Evolutionary conservation across 257 asterid species (phyloP).

Genomic region (Gardenia jasminoides): DNA sequence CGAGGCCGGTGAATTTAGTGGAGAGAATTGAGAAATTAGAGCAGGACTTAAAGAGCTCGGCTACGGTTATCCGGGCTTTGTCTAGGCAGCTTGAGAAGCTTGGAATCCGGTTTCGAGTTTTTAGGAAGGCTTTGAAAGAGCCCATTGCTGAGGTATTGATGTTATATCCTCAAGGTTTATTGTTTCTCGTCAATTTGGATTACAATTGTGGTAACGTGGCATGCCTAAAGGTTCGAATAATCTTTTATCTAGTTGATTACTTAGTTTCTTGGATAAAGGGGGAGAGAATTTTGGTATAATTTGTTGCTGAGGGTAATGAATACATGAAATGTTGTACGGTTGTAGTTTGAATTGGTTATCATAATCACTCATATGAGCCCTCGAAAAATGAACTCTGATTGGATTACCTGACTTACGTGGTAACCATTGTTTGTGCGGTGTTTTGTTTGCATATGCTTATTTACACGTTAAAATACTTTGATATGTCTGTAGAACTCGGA

Average conservation of each 20-base stretch:
- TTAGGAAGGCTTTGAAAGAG: slow-evolving; percentile 69
- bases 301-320: background rate
- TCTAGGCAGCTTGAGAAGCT: slow-evolving; percentile 91
- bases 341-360: background rate
- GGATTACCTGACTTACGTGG: background rate
- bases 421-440: background rate
- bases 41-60: slow-evolving; percentile 63
- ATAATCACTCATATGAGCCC: background rate
- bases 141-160: slow-evolving; percentile 66
- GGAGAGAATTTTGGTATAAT: background rate
- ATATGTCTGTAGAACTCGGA: background rate
- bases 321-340: background rate
- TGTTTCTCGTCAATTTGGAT: slow-evolving; percentile 2
- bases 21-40: slow-evolving; percentile 82
- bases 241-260: slow-evolving; percentile 1
- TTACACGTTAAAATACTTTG: background rate
- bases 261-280: background rate
- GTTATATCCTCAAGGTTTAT: background rate
- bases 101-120: slow-evolving; percentile 65
- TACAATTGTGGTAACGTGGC: background rate
- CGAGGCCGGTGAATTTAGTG: slow-evolving; percentile 48
- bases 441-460: background rate
- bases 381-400: background rate
- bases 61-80: slow-evolving; percentile 52
- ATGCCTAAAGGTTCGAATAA: background rate